Percentiles rank a stretch among this genome's conserved stretches.
Evolutionary conservation across 768 basidiomycete species (phyloP).

Genomic region (Russula ochroleuca): DNA sequence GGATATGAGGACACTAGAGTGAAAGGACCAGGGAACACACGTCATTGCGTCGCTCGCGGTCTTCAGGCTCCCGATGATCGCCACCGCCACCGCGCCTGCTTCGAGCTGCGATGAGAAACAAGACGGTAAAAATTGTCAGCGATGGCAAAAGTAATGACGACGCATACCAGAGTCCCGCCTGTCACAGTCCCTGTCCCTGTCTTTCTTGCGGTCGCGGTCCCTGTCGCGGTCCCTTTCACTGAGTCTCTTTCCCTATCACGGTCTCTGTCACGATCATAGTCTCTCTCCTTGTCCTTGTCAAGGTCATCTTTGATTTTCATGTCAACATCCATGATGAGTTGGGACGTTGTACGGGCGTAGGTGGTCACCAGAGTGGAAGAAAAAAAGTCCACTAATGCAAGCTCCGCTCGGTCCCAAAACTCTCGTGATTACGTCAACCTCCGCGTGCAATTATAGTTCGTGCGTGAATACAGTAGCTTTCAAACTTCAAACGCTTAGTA

Average conservation of each 20-base stretch:
- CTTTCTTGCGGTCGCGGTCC: slow-evolving; percentile 39
- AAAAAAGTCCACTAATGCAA: neutral
- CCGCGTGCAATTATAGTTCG: neutral
- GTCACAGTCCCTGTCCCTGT: slow-evolving; percentile 46
- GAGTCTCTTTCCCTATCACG: slow-evolving; percentile 46
- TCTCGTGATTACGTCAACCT: neutral
- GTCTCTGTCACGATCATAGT: slow-evolving; percentile 43
- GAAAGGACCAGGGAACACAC: slow-evolving; percentile 36
- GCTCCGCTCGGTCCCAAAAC: slow-evolving; percentile 3
- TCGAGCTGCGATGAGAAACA: slow-evolving; percentile 40
- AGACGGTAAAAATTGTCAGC: slow-evolving; percentile 8
- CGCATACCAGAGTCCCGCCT: slow-evolving; percentile 56
- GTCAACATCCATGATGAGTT: slow-evolving; percentile 63
- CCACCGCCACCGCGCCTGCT: slow-evolving; percentile 41
- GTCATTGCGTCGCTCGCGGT: slow-evolving; percentile 58
- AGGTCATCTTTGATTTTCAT: slow-evolving; percentile 75
- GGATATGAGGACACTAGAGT: neutral
- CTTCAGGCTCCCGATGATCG: slow-evolving; percentile 86
- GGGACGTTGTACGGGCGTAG: no score
- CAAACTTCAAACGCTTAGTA: no score
- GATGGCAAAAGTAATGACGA: slow-evolving; percentile 3
- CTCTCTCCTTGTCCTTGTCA: slow-evolving; percentile 55
- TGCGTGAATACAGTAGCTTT: no score
- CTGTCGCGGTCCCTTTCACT: slow-evolving; percentile 44
- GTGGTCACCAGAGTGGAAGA: neutral